Base-by-base conservation (phyloP, 2,329 filamentous ascomycete genomes). In the Penicillium capsulatum region DNA sequence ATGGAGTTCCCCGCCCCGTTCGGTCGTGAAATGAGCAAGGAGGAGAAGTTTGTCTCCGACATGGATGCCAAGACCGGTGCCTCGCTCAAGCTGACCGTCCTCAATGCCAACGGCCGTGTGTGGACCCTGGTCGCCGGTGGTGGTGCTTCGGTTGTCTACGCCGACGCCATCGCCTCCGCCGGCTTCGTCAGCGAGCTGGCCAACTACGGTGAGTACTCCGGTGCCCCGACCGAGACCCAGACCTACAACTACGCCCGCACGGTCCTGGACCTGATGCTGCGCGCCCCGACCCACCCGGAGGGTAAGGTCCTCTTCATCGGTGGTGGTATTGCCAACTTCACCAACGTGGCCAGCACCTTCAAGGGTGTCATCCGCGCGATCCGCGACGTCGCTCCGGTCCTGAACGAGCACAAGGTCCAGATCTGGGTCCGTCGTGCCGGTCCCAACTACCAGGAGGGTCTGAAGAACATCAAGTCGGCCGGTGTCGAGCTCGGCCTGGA, bases 301-400 rank as follows among this genome's bases (percentile, higher is more conserved):
- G 92, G 92, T 76, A 98, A 97, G 81, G 88, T 98, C 38, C 84
- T 98, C 53, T 98, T 98, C 80, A 97, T 98, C 56, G 92, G 92
- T 70, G 92, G 92, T 75, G 92, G 92, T 80, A 98, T 98, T 79
- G 92, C 92, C 79, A 98, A 98, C 84, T 98, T 98, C 77, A 98
- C 92, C 78, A 98, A 97, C 74, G 92, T 98, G 39, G 92, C 92
- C 46, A 92, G 86, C 59, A 98, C 92, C 51, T 98, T 98, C 85
- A 98, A 98, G 81, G 92, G 92, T 76, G 91, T 98, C 69, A 98
- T 98, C 68, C 85, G 88, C 58, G 92, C 92, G 45, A 80, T 98
- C 53, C 83, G 91, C 54, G 92, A 97, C 72, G 89, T 91, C 57
- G 80, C 90, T 45, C 81, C 82, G 50, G 77, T 84, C 51, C 80